Evolutionary conservation across 352 stramenopile species (phyloP).

Genomic region (Plasmopara viticola): DNA sequence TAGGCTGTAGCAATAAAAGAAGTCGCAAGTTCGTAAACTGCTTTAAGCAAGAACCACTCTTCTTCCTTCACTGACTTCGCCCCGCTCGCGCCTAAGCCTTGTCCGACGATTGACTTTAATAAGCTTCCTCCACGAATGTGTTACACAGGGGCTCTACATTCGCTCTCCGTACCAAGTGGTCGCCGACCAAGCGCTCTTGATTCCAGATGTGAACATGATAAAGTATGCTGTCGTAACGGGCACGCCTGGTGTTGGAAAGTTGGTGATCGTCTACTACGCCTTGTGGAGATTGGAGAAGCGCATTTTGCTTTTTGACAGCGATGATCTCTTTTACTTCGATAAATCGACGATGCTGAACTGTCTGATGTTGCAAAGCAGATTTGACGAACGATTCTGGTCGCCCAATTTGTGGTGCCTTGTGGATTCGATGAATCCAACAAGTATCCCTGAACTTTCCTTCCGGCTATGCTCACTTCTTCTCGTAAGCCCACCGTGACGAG

Average conservation of each 20-base stretch:
- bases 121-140: too few relatives aligned
- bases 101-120: too few relatives aligned
- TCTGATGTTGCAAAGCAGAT: neutral
- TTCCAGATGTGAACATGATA: neutral
- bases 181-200: neutral
- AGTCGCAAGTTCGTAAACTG: too few relatives aligned
- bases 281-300: constrained; percentile 5
- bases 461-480: neutral
- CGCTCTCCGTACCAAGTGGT: constrained; percentile 1
- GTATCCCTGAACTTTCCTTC: neutral
- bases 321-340: neutral
- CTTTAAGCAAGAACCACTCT: too few relatives aligned
- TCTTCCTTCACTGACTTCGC: too few relatives aligned
- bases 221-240: constrained; percentile 2
- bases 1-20: too few relatives aligned
- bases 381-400: neutral
- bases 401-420: constrained; percentile 2
- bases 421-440: constrained; percentile 1
- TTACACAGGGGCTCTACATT: neutral
- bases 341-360: neutral
- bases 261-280: neutral
- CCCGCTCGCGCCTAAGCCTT: too few relatives aligned
- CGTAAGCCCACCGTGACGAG: neutral
- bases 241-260: constrained; percentile 2
- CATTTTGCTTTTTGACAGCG: neutral